Percentiles rank a stretch among this genome's conserved stretches.
Evolutionary conservation across 352 stramenopile genomes (phyloP).

Genomic region (Pythium sukuiense): DNA sequence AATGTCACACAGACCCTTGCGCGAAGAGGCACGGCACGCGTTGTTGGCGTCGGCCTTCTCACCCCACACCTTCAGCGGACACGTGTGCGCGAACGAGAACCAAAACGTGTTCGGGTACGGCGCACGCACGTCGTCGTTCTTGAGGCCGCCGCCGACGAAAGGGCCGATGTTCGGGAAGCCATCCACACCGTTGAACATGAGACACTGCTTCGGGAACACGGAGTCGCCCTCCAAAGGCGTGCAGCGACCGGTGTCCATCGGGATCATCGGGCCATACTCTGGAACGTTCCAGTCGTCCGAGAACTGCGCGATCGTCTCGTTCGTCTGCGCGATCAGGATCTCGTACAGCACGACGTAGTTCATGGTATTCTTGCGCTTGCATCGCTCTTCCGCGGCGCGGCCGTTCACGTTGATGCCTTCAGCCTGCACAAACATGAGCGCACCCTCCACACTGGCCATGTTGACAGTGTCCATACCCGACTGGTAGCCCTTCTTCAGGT

Average conservation of each 20-base stretch:
- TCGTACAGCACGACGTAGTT: slow-evolving; percentile 48
- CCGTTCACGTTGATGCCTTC: slow-evolving; percentile 34
- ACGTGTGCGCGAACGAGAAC: slow-evolving; percentile 42
- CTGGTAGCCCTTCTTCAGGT: slow-evolving; percentile 10
- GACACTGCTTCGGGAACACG: slow-evolving; percentile 31
- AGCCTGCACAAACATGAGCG: slow-evolving; percentile 25
- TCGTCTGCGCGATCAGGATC: slow-evolving; percentile 33
- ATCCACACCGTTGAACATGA: slow-evolving; percentile 39
- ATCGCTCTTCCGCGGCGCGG: slow-evolving; percentile 19
- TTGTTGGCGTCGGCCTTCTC: slow-evolving; percentile 15
- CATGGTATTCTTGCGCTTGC: slow-evolving; percentile 46
- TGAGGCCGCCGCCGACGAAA: slow-evolving; percentile 44
- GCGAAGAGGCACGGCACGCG: slow-evolving; percentile 38
- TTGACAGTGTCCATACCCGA: slow-evolving; percentile 35
- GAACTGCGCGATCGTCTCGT: slow-evolving; percentile 32
- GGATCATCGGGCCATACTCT: slow-evolving; percentile 30
- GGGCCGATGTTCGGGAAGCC: slow-evolving; percentile 40
- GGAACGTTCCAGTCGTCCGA: slow-evolving; percentile 19
- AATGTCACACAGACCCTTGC: slow-evolving; percentile 56
- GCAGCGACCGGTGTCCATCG: slow-evolving; percentile 27
- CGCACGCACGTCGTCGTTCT: slow-evolving; percentile 23
- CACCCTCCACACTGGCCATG: slow-evolving; percentile 30
- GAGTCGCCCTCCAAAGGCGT: slow-evolving; percentile 9
- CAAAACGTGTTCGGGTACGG: slow-evolving; percentile 34
- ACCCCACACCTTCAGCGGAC: slow-evolving; percentile 41